A percentile compares a stretch with the other conserved stretches of the same genome.
Conservation (phyloP, 345 rosid species). For the Aurinia saxatilis region DNA sequence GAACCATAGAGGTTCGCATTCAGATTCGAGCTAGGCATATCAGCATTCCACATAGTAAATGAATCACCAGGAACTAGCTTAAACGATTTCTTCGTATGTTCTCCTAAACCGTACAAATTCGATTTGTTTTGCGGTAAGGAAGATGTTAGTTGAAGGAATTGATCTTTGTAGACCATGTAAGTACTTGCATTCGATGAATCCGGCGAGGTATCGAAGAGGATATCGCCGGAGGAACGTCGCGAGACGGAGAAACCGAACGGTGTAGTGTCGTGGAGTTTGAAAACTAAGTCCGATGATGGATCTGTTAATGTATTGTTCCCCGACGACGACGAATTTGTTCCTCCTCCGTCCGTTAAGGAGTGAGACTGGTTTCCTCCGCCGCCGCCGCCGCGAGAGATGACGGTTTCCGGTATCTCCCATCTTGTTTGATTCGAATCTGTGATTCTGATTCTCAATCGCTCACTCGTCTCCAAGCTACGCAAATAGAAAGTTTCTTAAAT, state of each 20-base stretch:
- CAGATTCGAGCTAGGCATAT: slow-evolving; percentile 28
- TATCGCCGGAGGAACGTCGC: slow-evolving; percentile 55
- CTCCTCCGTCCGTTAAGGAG: slow-evolving; percentile 1
- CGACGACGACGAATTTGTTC: background rate
- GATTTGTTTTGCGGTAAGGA: slow-evolving; percentile 43
- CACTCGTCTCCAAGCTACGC: slow-evolving; percentile 42
- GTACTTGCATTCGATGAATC: slow-evolving; percentile 21
- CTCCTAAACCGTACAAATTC: slow-evolving; percentile 64
- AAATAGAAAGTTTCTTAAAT: background rate
- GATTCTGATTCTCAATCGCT: slow-evolving; percentile 45
- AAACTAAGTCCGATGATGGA: slow-evolving; percentile 46
- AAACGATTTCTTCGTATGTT: slow-evolving; percentile 56
- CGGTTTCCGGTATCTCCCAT: slow-evolving; percentile 56
- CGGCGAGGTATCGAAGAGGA: slow-evolving; percentile 51
- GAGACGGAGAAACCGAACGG: slow-evolving; percentile 58
- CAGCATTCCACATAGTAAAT: slow-evolving; percentile 60
- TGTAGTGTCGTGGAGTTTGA: slow-evolving; percentile 45
- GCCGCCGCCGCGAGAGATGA: slow-evolving; percentile 38
- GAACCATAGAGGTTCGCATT: slow-evolving; percentile 66
- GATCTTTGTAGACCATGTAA: slow-evolving; percentile 59
- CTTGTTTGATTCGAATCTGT: slow-evolving; percentile 38
- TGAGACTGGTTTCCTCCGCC: slow-evolving; percentile 4
- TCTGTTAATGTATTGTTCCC: slow-evolving; percentile 7
- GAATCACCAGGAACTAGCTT: slow-evolving; percentile 30
- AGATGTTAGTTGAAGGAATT: slow-evolving; percentile 60